These are phyloP conservation scores for Draba incana DNA, from an alignment of 345 rosid genomes.

Conservation along the genomic window DNA sequence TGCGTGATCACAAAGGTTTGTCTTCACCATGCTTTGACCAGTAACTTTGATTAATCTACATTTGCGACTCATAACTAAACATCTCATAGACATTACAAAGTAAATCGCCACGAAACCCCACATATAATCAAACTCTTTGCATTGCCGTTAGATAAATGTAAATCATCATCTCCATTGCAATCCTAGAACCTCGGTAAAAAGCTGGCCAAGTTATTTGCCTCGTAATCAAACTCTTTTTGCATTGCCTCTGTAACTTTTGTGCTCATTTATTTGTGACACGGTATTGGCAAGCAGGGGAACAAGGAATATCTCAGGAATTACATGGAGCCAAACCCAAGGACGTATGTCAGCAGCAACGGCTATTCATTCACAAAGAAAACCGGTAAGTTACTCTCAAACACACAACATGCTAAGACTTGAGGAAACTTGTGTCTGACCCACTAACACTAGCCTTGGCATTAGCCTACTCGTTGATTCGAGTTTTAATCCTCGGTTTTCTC, in stretches of 20 bases:
- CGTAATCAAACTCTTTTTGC: neutral
- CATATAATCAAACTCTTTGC: neutral
- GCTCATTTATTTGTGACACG: neutral
- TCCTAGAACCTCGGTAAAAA: neutral
- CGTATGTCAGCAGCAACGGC: conserved; percentile 60
- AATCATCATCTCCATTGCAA: conserved; percentile 1
- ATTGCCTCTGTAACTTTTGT: conserved; percentile 18
- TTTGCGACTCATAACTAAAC: neutral
- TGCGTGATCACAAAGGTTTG: conserved; percentile 84
- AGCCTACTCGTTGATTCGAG: neutral
- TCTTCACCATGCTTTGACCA: neutral
- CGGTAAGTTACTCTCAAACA: conserved; percentile 38
- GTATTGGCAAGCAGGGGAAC: conserved; percentile 55
- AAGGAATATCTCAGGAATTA: conserved; percentile 81
- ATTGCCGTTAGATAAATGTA: conserved; percentile 5
- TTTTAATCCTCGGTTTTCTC: conserved; percentile 1
- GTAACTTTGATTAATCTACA: neutral
- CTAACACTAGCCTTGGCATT: neutral
- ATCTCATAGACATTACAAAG: conserved; percentile 15
- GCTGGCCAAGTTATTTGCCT: neutral
- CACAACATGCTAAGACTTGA: neutral
- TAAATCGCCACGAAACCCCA: neutral
- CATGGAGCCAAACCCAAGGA: conserved; percentile 76
- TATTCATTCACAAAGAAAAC: conserved; percentile 70
- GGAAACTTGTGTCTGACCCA: neutral